Evolutionary conservation across 2,329 filamentous ascomycete genomes (phyloP), one percentile per base, ranked within the genome.

Genomic region (Fusarium penzigii): DNA sequence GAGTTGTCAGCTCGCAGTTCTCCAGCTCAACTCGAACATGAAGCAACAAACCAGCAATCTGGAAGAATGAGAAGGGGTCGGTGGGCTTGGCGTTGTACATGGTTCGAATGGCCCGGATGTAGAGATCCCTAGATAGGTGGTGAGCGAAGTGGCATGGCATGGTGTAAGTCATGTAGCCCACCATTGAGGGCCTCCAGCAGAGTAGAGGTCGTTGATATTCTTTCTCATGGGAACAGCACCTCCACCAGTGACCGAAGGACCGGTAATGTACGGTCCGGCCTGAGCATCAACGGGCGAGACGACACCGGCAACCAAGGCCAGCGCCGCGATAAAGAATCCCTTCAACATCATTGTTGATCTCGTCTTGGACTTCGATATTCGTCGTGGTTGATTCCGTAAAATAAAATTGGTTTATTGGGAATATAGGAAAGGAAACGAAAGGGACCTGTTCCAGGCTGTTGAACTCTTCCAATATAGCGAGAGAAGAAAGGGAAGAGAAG

Each of bases 41-140:
- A 7, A 7, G 13, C 17, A 39, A 13, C 51, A 46, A 68, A 78
- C 80, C 79, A 44, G 70, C 65, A 51, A 83, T 65, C 49, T 79
- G 73, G 58, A 80, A 83, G 63, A 75, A 82, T 2, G 80, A 83
- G 49, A 71, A 56, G 43, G 71, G 69, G 38, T 82, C 72, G 6
- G 66, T 62, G 47, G 76, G 67, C 51, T 74, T 61, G 29, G 64
- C 65, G 3, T 68, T 68, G 49, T 81, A 74, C 56, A 82, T 70
- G 17, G 70, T 67, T 36, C 66, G 64, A 16, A 82, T 62, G 12
- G 77, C 75, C 39, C 73, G 73, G 20, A 83, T 70, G 57, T 78
- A 79, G 6, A 83, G 70, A 44, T 82, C 76, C 78, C 78, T 75
- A 39, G 7, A 8, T 11, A 16, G 36, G n/a, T 6, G 39, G 48